A percentile compares a stretch with the other conserved stretches of the same genome.
Evolutionary conservation across 1,139 yeast species (phyloP).

Genomic region (Suhomyces bolitotheri): DNA sequence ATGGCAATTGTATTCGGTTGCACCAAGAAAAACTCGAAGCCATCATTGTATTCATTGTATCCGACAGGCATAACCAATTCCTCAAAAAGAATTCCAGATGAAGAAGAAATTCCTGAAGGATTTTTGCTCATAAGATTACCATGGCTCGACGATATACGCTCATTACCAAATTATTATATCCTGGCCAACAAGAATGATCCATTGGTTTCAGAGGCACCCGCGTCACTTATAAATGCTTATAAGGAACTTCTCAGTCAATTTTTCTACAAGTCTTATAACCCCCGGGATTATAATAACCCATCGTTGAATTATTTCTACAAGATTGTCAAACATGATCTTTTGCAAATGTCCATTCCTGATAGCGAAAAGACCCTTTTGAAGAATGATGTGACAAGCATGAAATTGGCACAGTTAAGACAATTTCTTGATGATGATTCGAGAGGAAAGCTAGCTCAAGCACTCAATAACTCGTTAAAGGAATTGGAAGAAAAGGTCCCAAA

Average conservation of each 20-base stretch:
- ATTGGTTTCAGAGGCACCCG: slow-evolving; percentile 7
- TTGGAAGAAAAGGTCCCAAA: slow-evolving; percentile 14
- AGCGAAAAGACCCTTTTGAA: slow-evolving; percentile 23
- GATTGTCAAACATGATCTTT: slow-evolving; percentile 62
- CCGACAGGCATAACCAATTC: slow-evolving; percentile 46
- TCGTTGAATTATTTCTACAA: slow-evolving; percentile 65
- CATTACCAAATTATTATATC: slow-evolving; percentile 37
- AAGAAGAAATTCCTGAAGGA: slow-evolving; percentile 54
- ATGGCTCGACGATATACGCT: slow-evolving; percentile 61
- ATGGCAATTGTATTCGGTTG: slow-evolving; percentile 78
- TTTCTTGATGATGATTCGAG: slow-evolving; percentile 10
- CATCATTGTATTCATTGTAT: slow-evolving; percentile 59
- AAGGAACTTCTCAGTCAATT: slow-evolving; percentile 41
- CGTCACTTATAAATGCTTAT: slow-evolving; percentile 21
- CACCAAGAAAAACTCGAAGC: slow-evolving; percentile 52
- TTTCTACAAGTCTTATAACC: slow-evolving; percentile 50
- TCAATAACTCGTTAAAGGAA: slow-evolving; percentile 19
- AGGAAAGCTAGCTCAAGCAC: slow-evolving; percentile 14
- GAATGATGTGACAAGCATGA: slow-evolving; percentile 21
- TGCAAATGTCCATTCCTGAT: slow-evolving; percentile 56
- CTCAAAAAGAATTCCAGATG: slow-evolving; percentile 15
- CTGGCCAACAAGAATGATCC: slow-evolving; percentile 6
- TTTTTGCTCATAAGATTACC: slow-evolving; percentile 63
- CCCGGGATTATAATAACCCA: slow-evolving; percentile 65
- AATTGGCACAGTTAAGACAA: slow-evolving; percentile 17